These are phyloP conservation scores for Fagopyrum homotropicum DNA, from an alignment of 148 eudicot genomes.

Conservation along the genomic window DNA sequence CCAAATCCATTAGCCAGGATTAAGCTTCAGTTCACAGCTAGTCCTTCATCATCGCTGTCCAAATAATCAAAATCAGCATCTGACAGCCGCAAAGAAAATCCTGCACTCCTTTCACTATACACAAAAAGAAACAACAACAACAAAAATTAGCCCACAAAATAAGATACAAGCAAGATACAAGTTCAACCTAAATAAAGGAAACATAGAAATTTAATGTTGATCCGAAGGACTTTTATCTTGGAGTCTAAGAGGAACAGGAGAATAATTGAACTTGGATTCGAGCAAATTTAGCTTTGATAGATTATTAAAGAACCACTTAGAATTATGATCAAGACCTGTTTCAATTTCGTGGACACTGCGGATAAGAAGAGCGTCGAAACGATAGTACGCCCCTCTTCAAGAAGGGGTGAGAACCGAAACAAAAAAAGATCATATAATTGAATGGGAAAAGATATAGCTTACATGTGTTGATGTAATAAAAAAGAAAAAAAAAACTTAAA, in stretches of 20 bases:
- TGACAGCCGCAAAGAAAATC: constrained; percentile 52
- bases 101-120: background rate
- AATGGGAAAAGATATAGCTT: background rate
- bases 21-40: constrained; percentile 20
- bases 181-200: background rate
- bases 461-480: background rate
- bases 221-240: constrained; percentile 37
- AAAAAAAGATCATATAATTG: background rate
- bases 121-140: background rate
- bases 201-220: constrained; percentile 2
- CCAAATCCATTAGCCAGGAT: constrained; percentile 40
- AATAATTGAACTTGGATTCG: constrained; percentile 34
- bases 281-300: constrained; percentile 48
- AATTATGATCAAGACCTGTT: constrained; percentile 5
- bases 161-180: background rate
- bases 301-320: no score
- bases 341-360: constrained; percentile 37
- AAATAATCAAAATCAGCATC: constrained; percentile 35
- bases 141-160: background rate
- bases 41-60: constrained; percentile 37
- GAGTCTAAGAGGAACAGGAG: constrained; percentile 29
- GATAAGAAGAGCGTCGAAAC: constrained; percentile 36
- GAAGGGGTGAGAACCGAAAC: background rate
- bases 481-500: no score
- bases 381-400: constrained; percentile 39